Percentiles rank a stretch among this genome's conserved stretches.
phyloP scores from a whole-genome alignment of 2,329 filamentous ascomycete genomes.

The Mycocentrospora acerina region DNA sequence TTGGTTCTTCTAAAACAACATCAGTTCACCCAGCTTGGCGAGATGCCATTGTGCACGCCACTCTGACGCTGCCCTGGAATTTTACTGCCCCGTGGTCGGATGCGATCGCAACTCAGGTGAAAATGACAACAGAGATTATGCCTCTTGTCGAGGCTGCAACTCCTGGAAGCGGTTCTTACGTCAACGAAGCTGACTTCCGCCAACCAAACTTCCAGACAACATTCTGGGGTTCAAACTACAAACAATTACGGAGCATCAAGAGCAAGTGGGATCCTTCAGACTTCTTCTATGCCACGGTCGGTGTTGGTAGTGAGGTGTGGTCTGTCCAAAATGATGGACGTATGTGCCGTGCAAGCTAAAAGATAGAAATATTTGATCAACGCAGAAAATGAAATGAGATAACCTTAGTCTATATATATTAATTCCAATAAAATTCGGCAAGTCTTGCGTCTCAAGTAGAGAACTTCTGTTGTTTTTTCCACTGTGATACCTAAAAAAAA shows the following conservation, averaged over 20 bases:
- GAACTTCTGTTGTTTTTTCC: too few relatives aligned
- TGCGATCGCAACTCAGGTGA: conserved; percentile 13
- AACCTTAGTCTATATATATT: too few relatives aligned
- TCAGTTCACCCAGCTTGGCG: conserved; percentile 27
- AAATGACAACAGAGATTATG: conserved; percentile 19
- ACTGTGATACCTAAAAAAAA: too few relatives aligned
- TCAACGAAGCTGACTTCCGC: conserved; percentile 28
- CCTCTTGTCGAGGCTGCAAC: conserved; percentile 21
- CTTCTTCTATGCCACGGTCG: conserved; percentile 31
- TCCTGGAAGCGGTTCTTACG: conserved; percentile 22
- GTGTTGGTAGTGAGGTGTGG: conserved; percentile 33
- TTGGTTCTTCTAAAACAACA: conserved; percentile 16
- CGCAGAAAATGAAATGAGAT: too few relatives aligned
- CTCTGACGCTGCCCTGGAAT: conserved; percentile 19
- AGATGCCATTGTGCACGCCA: conserved; percentile 18
- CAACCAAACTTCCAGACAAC: conserved; percentile 21
- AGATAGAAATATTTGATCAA: too few relatives aligned
- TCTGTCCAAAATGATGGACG: conserved; percentile 17
- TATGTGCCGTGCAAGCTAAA: conserved; percentile 14
- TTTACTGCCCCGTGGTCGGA: conserved; percentile 22
- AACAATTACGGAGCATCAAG: conserved; percentile 26
- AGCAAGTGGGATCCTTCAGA: conserved; percentile 30
- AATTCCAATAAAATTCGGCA: too few relatives aligned
- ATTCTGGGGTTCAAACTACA: conserved; percentile 29
- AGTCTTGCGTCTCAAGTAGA: too few relatives aligned